phyloP scores from a whole-genome alignment of 2,329 filamentous ascomycete genomes.

The Nectriaceae sp. region DNA sequence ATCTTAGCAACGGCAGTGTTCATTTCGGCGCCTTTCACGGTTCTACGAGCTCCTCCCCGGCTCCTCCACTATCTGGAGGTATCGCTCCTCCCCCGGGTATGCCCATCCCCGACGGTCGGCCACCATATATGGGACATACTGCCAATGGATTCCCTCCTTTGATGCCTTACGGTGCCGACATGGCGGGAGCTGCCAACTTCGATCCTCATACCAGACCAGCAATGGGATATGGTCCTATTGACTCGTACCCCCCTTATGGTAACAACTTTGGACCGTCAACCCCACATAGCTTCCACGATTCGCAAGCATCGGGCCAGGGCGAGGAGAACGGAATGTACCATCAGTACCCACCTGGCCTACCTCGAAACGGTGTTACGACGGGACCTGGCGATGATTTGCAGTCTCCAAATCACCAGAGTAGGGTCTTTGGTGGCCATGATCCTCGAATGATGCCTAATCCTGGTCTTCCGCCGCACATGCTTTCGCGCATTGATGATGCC shows the following conservation, averaged over 20 bases:
- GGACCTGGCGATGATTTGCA: slow-evolving; percentile 34
- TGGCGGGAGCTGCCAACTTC: slow-evolving; percentile 36
- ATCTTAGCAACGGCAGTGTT: slow-evolving; percentile 56
- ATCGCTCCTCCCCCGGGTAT: slow-evolving; percentile 53
- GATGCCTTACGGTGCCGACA: slow-evolving; percentile 38
- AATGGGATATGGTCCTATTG: slow-evolving; percentile 36
- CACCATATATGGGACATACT: slow-evolving; percentile 35
- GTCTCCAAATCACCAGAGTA: slow-evolving; percentile 29
- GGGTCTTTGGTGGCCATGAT: slow-evolving; percentile 34
- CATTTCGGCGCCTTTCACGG: slow-evolving; percentile 57
- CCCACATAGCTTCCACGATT: slow-evolving; percentile 63
- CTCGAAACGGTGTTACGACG: slow-evolving; percentile 36
- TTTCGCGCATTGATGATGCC: slow-evolving; percentile 29
- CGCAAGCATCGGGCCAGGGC: slow-evolving; percentile 55
- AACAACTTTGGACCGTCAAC: slow-evolving; percentile 55
- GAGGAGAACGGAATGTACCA: slow-evolving; percentile 44
- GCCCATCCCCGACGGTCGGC: slow-evolving; percentile 34
- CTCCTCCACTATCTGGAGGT: slow-evolving; percentile 48
- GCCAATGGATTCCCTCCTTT: slow-evolving; percentile 40
- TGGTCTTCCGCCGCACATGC: slow-evolving; percentile 29
- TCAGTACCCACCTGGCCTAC: slow-evolving; percentile 41
- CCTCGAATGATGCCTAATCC: slow-evolving; percentile 36
- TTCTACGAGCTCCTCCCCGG: slow-evolving; percentile 61
- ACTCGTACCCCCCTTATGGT: slow-evolving; percentile 35
- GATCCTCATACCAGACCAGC: slow-evolving; percentile 41